Percentiles rank a stretch among this genome's conserved stretches.
Evolutionary conservation across 441 rosid genomes (phyloP).

Genomic region (Metrosideros polymorpha): DNA sequence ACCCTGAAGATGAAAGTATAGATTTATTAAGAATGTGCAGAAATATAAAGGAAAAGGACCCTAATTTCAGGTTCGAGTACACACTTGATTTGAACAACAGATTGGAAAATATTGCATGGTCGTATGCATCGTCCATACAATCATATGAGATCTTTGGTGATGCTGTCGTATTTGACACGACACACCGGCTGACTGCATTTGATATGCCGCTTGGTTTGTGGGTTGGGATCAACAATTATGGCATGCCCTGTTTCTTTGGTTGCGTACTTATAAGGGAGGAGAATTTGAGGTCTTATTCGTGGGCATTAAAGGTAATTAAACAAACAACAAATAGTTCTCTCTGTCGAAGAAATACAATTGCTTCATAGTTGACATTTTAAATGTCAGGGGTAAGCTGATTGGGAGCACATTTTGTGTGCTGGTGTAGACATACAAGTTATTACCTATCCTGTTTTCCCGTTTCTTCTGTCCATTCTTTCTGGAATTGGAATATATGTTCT

Average conservation of each 20-base stretch:
- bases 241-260: constrained; percentile 96
- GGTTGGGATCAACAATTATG: constrained; percentile 90
- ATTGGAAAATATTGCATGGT: constrained; percentile 93
- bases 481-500: neutral
- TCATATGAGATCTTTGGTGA: constrained; percentile 87
- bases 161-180: constrained; percentile 89
- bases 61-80: constrained; percentile 78
- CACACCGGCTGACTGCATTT: constrained; percentile 81
- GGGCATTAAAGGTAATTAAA: constrained; percentile 87
- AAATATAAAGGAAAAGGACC: constrained; percentile 86
- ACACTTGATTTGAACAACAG: constrained; percentile 55
- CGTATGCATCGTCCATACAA: constrained; percentile 84
- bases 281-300: constrained; percentile 65
- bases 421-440: neutral
- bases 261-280: constrained; percentile 83
- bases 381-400: neutral
- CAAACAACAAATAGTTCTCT: neutral
- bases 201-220: constrained; percentile 97
- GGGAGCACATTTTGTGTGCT: neutral
- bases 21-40: constrained; percentile 88
- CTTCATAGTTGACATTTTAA: neutral
- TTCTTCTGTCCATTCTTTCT: neutral
- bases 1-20: constrained; percentile 80
- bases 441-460: neutral
- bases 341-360: neutral